A percentile compares a stretch with the other conserved stretches of the same genome.
Evolutionary conservation across 495 filamentous ascomycete species (phyloP).

Genomic region (Penicillium manginii): DNA sequence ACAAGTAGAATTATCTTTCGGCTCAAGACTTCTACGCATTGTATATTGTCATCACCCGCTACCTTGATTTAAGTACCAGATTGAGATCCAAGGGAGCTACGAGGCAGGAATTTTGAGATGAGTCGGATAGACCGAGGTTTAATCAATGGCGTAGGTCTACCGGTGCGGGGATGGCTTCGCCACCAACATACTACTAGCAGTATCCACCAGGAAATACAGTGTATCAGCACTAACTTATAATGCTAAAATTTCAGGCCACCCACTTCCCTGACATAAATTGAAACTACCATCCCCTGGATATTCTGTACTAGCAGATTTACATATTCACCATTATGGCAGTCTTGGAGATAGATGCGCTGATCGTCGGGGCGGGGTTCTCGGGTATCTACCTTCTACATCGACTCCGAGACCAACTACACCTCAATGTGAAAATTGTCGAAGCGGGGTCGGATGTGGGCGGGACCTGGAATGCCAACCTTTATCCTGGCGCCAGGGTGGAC

Average conservation of each 20-base stretch:
- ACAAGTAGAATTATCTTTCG: too few species aligned
- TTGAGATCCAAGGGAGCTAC: too few species aligned
- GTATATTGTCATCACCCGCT: too few species aligned
- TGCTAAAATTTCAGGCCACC: not conserved
- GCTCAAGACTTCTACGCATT: too few species aligned
- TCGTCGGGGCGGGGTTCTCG: constrained; percentile 11
- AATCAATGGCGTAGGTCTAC: not conserved
- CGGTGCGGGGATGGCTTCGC: not conserved
- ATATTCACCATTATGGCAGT: not conserved
- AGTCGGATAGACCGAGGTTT: not conserved
- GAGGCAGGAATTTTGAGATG: too few species aligned
- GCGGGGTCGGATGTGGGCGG: constrained; percentile 50
- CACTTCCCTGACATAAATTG: not conserved
- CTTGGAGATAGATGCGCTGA: constrained; percentile 6
- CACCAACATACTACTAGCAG: not conserved
- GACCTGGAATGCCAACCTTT: constrained; percentile 55
- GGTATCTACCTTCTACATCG: constrained; percentile 7
- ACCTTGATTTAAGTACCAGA: too few species aligned
- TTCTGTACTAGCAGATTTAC: not conserved
- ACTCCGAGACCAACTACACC: constrained; percentile 11
- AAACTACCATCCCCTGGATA: not conserved
- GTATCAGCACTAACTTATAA: not conserved
- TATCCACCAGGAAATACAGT: not conserved
- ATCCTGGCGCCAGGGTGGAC: constrained; percentile 54
- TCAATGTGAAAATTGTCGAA: constrained; percentile 48